Base-by-base conservation (phyloP, 2,329 filamentous ascomycete genomes). In the Paracoccidioides lutzii region DNA sequence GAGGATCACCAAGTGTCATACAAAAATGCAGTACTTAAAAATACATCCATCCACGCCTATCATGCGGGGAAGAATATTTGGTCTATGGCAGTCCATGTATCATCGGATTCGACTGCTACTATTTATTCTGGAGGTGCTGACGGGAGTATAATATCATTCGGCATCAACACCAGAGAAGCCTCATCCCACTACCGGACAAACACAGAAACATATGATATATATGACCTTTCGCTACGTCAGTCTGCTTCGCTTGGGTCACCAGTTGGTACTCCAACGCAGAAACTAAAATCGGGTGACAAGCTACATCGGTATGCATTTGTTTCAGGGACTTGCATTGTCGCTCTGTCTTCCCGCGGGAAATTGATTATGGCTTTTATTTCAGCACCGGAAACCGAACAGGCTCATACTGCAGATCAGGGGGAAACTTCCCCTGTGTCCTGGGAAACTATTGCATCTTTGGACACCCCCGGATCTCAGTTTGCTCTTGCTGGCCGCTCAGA, bases 61-160 rank as follows among this genome's bases (percentile, higher is more conserved):
- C 90, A 97, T 66, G 78, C 76, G 38, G 93, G 93, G 5, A 98
- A 96, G 69, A 90, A 96, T 66, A 83, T 97, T 5, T 97, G 91
- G 90, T 84, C 90, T 0, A 77, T 83, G 41, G 81, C 80, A 10
- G 57, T 72, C 64, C 57, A 28, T 57, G 49, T 53, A 41, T 68
- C 55, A 15, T 5, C n/a, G 14, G 49, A 55, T 22, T 50, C n/a
- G 5, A 55, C 55, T 22, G 22, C 22, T 14, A 51, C 53, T 5
- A 60, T 89, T 22, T 83, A 81, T 3, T 90, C 87, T 1, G 93
- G 93, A 10, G 93, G 88, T n/a, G 85, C 88, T 9, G 93, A 98
- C 70, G 85, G 90, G 14, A 77, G 78, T 37, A 73, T 86, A 42
- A 69, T 71, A 46, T 65, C 61, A 14, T 58, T 62, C 15, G 53